Base-by-base conservation (phyloP, 768 basidiomycete genomes). In the Mycena filopes region DNA sequence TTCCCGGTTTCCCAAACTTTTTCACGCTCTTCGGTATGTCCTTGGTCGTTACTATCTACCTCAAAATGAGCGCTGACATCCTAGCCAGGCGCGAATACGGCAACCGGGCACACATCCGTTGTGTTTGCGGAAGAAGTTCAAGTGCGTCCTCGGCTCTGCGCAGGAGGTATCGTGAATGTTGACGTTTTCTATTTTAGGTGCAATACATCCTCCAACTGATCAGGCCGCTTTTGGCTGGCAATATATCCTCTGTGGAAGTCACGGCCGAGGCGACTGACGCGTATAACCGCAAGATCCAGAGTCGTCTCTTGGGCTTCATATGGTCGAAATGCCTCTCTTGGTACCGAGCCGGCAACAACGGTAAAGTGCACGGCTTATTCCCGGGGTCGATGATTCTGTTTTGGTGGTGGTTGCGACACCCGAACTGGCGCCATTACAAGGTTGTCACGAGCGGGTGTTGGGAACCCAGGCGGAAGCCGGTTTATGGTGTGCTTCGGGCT, bases 1-100 rank as follows among this genome's bases (percentile, higher is more conserved):
- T 81, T 8, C 82, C 84, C 36, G 79, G 78, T 13, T 85, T 85
- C 68, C 84, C 84, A 0, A 85, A 85, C 65, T 79, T 82, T 60
- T 83, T 75, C 68, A 72, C 76, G 12, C 56, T 84, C 8, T 68
- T 74, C 25, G 84, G 84, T 80, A 48, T 36, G 73, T 65, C 2
- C 40, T 18, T 20, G 11, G 28, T 12, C 10, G 31, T 40, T 13
- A 26, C 23, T 49, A 29, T 15, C 8, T 25, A 29, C 12, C 23
- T n/a, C 15, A 33, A n/a, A 51, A 4, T 56, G 23, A 16, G 43
- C 23, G 36, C 26, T 20, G 28, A 49, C 40, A 33, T 11, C 15
- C 21, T n/a, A 55, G 15, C 23, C 57, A 83, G 83, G 82, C 28
- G 82, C 84, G 0, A 85, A 85, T 65, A 80, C 77, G 6, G 69